Percentiles rank a stretch among this genome's conserved stretches.
Evolutionary conservation across 495 filamentous ascomycete species (phyloP).

Genomic region (Pyronema omphalodes): DNA sequence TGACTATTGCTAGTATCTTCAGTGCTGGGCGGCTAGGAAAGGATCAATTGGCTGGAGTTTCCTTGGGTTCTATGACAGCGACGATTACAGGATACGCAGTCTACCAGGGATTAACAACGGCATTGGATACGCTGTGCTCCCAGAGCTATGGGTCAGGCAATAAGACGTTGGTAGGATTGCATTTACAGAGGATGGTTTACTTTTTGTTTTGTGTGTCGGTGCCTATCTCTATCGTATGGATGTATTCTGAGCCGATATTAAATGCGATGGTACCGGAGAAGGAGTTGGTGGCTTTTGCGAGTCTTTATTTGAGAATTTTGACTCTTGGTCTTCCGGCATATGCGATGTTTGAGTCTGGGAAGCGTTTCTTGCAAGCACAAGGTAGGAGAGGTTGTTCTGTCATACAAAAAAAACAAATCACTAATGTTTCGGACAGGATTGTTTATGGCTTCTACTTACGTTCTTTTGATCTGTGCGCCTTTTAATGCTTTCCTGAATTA

Average conservation of each 20-base stretch:
- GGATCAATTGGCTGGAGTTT: slow-evolving; percentile 45
- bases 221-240: slow-evolving; percentile 45
- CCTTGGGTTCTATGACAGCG: slow-evolving; percentile 51
- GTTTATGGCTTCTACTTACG: slow-evolving; percentile 48
- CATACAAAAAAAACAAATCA: neutral
- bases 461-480: slow-evolving; percentile 46
- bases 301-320: slow-evolving; percentile 46
- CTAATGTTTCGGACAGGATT: slow-evolving; percentile 16
- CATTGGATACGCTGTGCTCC: slow-evolving; percentile 53
- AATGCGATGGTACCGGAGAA: slow-evolving; percentile 39
- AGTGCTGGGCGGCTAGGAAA: slow-evolving; percentile 46
- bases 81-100: slow-evolving; percentile 55
- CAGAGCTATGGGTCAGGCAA: slow-evolving; percentile 57
- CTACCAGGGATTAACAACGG: slow-evolving; percentile 48
- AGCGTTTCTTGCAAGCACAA: slow-evolving; percentile 55
- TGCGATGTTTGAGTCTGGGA: slow-evolving; percentile 48
- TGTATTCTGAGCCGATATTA: slow-evolving; percentile 37
- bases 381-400: slow-evolving; percentile 24
- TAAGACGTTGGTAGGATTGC: slow-evolving; percentile 48
- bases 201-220: slow-evolving; percentile 45
- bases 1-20: slow-evolving; percentile 51
- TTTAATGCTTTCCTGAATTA: slow-evolving; percentile 50
- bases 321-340: slow-evolving; percentile 45
- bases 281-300: slow-evolving; percentile 43
- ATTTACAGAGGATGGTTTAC: slow-evolving; percentile 50